A percentile compares a stretch with the other conserved stretches of the same genome.
These are phyloP conservation scores for Cercophora newfieldiana DNA, from an alignment of 495 filamentous ascomycete genomes.

Conservation along the genomic window DNA sequence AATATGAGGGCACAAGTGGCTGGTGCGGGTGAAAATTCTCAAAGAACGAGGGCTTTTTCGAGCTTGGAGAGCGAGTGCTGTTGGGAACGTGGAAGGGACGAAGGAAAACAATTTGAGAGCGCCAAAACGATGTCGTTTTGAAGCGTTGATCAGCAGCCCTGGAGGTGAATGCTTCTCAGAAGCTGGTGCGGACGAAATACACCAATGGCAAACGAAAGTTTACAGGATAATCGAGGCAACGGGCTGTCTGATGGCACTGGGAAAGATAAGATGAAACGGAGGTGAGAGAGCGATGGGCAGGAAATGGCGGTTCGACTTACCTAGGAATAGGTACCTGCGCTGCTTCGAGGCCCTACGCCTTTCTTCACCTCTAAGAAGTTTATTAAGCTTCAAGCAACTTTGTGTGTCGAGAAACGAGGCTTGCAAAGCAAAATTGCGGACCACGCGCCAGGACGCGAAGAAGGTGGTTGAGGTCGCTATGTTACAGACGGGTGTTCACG, in stretches of 20 bases:
- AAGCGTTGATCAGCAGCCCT: not conserved
- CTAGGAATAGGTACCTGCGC: too few species aligned
- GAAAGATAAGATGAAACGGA: too few species aligned
- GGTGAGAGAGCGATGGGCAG: too few species aligned
- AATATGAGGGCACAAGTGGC: not conserved
- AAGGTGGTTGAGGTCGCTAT: not conserved
- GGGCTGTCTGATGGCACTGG: too few species aligned
- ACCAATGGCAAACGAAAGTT: too few species aligned
- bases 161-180: not conserved
- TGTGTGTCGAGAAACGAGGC: not conserved
- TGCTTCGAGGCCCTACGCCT: too few species aligned
- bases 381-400: not conserved
- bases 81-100: not conserved
- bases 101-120: not conserved
- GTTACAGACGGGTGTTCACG: conserved; percentile 24
- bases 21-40: not conserved
- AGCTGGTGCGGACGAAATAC: too few species aligned
- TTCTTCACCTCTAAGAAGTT: not conserved
- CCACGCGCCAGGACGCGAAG: not conserved
- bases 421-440: not conserved
- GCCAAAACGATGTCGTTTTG: not conserved
- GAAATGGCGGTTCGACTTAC: too few species aligned
- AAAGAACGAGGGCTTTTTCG: not conserved
- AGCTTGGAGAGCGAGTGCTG: not conserved
- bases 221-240: too few species aligned